Base-by-base conservation (phyloP, 164 flowering plant species). In the Nymphaea thermarum region DNA sequence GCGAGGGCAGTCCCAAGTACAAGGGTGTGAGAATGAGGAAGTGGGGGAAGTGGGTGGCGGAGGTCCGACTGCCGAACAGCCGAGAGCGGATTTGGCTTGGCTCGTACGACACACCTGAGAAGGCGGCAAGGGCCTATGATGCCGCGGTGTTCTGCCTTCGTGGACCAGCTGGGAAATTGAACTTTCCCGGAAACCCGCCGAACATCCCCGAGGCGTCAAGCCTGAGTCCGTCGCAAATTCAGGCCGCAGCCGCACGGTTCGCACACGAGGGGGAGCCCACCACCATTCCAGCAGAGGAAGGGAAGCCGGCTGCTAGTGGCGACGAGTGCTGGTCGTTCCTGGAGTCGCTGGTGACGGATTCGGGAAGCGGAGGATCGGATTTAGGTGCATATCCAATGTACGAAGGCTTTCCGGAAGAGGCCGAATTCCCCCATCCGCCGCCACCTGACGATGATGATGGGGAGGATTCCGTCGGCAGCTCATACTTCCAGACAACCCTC, bases 31-130 rank as follows among this genome's bases (percentile, higher is more conserved):
- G 84, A 66, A 77, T 74, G 82, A 76, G 84, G 43, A 79, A 78
- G 60, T 79, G 86, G 82, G 84, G 86, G 14, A 80, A 76, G 51
- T 83, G 81, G 82, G 84, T 81, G 6, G 77, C 84, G 12, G 82
- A 82, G 60, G 73, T 83, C 2, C 78, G 86, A 14, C 76, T 70
- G 25, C 86, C 84, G 4, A 71, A 81, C 67, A 80, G 80, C 66
- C 70, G 84, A 8, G 73, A 67, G 66, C 72, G 82, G 42, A 76
- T 83, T 42, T 83, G 84, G 84, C 55, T 83, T 16, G 86, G 86
- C 2, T 82, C 83, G 1, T 80, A 80, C 65, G 77, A 76, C 0
- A 66, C 81, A 41, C 71, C 82, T 6, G 82, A 77, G 72, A 76
- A 77, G 65, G 84, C 84, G 2, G 86, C 84, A 0, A 74, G 82